Base-by-base conservation (phyloP, 441 rosid species). In the Biscutella laevigata region DNA sequence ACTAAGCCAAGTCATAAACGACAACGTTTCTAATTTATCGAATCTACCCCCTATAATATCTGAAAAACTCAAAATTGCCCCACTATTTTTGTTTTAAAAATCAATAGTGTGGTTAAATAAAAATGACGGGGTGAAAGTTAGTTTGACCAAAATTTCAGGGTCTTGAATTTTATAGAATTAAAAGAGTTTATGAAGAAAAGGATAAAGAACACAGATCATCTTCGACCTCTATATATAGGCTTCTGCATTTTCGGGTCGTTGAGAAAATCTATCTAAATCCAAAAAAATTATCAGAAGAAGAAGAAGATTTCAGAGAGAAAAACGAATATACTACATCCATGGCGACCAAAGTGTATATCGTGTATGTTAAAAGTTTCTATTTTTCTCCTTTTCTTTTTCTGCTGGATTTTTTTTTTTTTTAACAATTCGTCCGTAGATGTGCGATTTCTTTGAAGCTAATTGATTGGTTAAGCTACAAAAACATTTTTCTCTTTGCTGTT, bases 261-360 rank as follows among this genome's bases (percentile, higher is more conserved):
- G 40, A 42, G n/a, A 26, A 41, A 48, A 29, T 39, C 19, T 21
- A 29, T 26, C 35, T 32, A 5, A 11, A 38, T 39, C 8, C 43
- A 32, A 37, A 17, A 7, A 12, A 38, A 3, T 35, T 4, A 15
- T 42, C n/a, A 27, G 4, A 14, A 15, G 11, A 49, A 44, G 14
- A 17, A 5, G 3, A 28, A 57, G 9, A n/a, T 30, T 26, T 30
- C 37, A 29, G 11, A 37, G 1, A 35, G 38, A 48, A 7, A 1
- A 8, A 34, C 16, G 13, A 54, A 25, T 7, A 2, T 2, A 10
- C 22, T 8, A 33, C 36, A 57, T 55, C 73, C 13, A 85, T 85
- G 94, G 85, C 87, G n/a, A 71, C 76, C 51, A 82, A 85, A 78
- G 74, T 85, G 34, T 85, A 82, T 70, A 82, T 85, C 57, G 90